Evolutionary conservation across 139 green algal genomes (phyloP), one percentile per base, ranked within the genome.

Genomic region (Picochlorum sp.): DNA sequence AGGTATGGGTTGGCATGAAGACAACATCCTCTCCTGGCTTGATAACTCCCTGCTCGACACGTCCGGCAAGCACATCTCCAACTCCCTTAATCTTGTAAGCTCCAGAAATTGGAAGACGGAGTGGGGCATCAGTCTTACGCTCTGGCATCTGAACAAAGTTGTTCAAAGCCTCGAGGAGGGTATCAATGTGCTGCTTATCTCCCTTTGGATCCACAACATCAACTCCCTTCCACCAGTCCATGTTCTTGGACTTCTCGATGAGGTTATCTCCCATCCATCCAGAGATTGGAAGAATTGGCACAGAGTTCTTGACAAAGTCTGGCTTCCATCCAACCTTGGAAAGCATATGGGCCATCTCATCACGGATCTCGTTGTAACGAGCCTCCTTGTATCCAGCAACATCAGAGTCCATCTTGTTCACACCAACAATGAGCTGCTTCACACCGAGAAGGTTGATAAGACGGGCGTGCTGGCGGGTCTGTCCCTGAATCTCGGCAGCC

Each of bases 21-120:
- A 90, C 59, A 38, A 96, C 87, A 70, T 95, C 91, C 73, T 95
- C 85, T 62, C 81, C 78, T 57, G 89, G 88, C 88, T 96, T 96
- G 68, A 98, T 83, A 11, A 92, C 57, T 57, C 93, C 93, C 79
- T 95, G 90, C 90, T 98, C 93, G 31, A 98, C 92, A 69, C 92
- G 90, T 69, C 93, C 93, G 24, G 92, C 90, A 55, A 95, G 92
- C 73, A 98, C 93, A 85, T 94, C 90, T 81, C 93, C 93, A 63
- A 98, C 90, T 84, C 93, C 93, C 80, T 94, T 94, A 79, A 98
- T 98, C 91, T 98, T 98, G 88, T 98, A 98, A 64, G 91, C 79
- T 68, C 92, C 93, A 66, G 77, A 70, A 21, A 97, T 92, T 71
- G 91, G 91, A 76, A 97, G 79, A 65, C 91, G 88, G 73, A 97